Evolutionary conservation across 108 stramenopile genomes (phyloP).

Genomic region (Nitzschia sp.): DNA sequence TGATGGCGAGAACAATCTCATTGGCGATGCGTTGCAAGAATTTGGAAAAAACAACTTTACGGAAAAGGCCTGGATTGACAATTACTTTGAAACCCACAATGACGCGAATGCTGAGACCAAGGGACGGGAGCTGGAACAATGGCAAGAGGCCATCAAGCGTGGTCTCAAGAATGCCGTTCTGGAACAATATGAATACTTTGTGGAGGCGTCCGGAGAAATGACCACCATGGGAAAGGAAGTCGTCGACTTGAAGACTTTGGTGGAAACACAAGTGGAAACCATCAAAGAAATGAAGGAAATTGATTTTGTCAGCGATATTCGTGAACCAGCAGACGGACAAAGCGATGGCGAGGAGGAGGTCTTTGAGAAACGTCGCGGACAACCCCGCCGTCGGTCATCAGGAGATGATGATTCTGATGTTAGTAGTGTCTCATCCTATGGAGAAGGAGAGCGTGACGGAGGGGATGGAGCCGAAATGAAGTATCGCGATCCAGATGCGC

Average conservation of each 20-base stretch:
- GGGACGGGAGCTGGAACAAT: conserved; percentile 64
- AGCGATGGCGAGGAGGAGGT: conserved; percentile 49
- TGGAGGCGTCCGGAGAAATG: conserved; percentile 86
- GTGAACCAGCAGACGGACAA: conserved; percentile 46
- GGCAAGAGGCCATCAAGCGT: conserved; percentile 72
- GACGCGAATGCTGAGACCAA: conserved; percentile 54
- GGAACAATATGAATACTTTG: conserved; percentile 89
- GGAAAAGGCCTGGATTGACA: conserved; percentile 66
- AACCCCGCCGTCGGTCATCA: conserved; percentile 1
- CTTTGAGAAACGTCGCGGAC: conserved; percentile 21
- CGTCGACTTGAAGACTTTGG: conserved; percentile 57
- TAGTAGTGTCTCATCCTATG: conserved; percentile 38
- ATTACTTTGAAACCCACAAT: conserved; percentile 64
- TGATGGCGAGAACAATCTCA: conserved; percentile 25
- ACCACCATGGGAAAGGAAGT: conserved; percentile 85
- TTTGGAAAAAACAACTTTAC: conserved; percentile 61
- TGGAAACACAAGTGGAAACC: conserved; percentile 73
- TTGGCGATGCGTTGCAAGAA: conserved; percentile 39
- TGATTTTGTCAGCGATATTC: conserved; percentile 59
- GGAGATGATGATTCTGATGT: conserved; percentile 24
- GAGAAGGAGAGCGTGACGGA: neutral
- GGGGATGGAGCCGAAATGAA: conserved; percentile 14
- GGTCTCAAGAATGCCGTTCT: conserved; percentile 77
- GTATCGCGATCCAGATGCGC: conserved; percentile 19
- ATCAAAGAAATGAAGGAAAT: conserved; percentile 85